phyloP scores from a whole-genome alignment of 768 basidiomycete genomes.

The Hygrocybe coccinea region DNA sequence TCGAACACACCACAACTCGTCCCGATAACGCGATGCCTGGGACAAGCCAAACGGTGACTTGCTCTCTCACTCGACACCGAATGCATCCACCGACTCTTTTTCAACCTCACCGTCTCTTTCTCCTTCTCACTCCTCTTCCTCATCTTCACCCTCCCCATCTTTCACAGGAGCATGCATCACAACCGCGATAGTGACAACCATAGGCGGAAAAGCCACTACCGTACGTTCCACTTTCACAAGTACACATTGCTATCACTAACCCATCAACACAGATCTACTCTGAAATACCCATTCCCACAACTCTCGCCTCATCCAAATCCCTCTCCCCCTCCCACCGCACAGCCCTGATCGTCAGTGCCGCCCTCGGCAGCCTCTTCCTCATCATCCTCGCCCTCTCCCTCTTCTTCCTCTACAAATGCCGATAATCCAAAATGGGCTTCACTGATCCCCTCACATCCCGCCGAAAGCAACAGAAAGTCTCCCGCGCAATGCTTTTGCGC shows the following conservation, averaged over 20 bases:
- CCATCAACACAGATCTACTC: slow-evolving; percentile 3
- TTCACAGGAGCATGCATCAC: neutral
- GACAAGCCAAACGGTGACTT: no score
- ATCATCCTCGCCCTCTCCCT: slow-evolving; percentile 2
- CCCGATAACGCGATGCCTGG: no score
- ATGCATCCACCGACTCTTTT: neutral
- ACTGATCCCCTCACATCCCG: slow-evolving; percentile 1
- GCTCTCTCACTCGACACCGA: neutral
- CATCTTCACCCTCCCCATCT: no score
- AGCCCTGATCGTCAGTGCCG: slow-evolving; percentile 4
- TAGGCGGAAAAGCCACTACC: slow-evolving; percentile 8
- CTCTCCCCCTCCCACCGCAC: neutral
- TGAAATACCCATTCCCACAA: slow-evolving; percentile 9
- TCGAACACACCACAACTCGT: slow-evolving; percentile 68
- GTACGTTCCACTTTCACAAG: neutral
- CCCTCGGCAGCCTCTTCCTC: neutral
- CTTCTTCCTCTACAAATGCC: slow-evolving; percentile 6
- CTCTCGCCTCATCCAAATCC: slow-evolving; percentile 2
- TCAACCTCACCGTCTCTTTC: neutral
- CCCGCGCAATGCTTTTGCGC: slow-evolving; percentile 7
- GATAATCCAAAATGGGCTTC: slow-evolving; percentile 2
- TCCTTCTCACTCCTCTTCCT: no score
- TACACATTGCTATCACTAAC: neutral
- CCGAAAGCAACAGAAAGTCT: slow-evolving; percentile 2
- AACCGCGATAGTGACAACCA: slow-evolving; percentile 3